Percentiles rank a stretch among this genome's conserved stretches.
Conservation (phyloP, 768 basidiomycete genomes). For the Mycena leptocephala region DNA sequence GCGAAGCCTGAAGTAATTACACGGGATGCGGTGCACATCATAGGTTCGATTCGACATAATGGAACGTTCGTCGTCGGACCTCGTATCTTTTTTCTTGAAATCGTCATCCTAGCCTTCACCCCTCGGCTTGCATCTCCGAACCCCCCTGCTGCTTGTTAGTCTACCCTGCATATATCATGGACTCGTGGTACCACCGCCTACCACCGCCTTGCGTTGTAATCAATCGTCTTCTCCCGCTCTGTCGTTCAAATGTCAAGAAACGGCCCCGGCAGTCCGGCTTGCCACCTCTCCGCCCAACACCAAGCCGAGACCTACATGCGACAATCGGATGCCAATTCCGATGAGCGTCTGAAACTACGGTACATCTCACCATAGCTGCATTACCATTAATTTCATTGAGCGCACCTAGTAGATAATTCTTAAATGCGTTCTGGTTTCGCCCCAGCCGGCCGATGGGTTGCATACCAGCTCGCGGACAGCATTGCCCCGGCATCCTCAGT, state of each 20-base stretch:
- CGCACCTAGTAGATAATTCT: neutral
- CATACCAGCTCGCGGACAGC: neutral
- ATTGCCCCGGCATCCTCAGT: too few relatives aligned
- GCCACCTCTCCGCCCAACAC: neutral
- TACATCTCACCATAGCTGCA: neutral
- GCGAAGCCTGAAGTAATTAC: neutral
- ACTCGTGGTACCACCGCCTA: neutral
- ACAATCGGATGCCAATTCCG: neutral
- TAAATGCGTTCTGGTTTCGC: neutral
- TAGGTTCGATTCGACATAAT: neutral
- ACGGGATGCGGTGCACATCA: neutral
- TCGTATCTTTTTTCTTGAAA: neutral
- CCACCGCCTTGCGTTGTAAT: neutral
- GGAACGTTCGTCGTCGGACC: neutral
- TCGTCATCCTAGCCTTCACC: too few relatives aligned
- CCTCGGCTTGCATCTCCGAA: neutral
- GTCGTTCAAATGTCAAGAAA: neutral
- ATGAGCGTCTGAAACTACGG: neutral
- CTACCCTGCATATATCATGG: neutral
- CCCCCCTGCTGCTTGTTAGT: neutral
- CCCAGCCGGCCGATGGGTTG: neutral
- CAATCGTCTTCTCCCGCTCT: neutral
- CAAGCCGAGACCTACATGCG: neutral
- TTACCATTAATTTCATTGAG: neutral
- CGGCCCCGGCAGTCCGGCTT: neutral